Conservation (phyloP, 441 rosid species). For the Populus tomentosa region DNA sequence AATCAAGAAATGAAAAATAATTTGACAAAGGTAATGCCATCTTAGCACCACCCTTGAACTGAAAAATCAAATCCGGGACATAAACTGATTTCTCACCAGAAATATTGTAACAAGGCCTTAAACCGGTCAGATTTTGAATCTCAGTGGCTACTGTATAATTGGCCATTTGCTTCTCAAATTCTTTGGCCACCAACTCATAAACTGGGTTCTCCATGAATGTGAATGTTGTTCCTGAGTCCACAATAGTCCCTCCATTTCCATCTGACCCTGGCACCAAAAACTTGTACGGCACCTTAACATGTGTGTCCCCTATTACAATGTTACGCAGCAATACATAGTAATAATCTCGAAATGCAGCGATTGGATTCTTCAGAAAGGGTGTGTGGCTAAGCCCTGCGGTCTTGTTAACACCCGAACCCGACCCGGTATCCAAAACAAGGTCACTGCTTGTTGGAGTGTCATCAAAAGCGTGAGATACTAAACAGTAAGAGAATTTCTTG, state of each 20-base stretch:
- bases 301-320: conserved; percentile 52
- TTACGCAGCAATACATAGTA: conserved; percentile 58
- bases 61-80: conserved; percentile 50
- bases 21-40: conserved; percentile 58
- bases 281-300: conserved; percentile 55
- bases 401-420: conserved; percentile 32
- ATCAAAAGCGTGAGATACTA: conserved; percentile 55
- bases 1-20: conserved; percentile 38
- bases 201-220: conserved; percentile 69
- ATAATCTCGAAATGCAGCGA: conserved; percentile 39
- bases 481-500: conserved; percentile 69
- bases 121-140: conserved; percentile 43
- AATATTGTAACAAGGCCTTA: conserved; percentile 59
- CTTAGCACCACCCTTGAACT: conserved; percentile 78
- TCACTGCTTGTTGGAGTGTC: conserved; percentile 46
- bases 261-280: conserved; percentile 46
- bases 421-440: conserved; percentile 48
- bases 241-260: conserved; percentile 75
- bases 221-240: conserved; percentile 84
- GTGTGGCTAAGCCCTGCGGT: conserved; percentile 56
- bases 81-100: conserved; percentile 31
- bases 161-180: conserved; percentile 53
- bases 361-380: conserved; percentile 52
- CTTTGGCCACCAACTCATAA: conserved; percentile 45
- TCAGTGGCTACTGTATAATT: conserved; percentile 35